phyloP scores from a whole-genome alignment of 805 yeast species.

The Candida corydali region DNA sequence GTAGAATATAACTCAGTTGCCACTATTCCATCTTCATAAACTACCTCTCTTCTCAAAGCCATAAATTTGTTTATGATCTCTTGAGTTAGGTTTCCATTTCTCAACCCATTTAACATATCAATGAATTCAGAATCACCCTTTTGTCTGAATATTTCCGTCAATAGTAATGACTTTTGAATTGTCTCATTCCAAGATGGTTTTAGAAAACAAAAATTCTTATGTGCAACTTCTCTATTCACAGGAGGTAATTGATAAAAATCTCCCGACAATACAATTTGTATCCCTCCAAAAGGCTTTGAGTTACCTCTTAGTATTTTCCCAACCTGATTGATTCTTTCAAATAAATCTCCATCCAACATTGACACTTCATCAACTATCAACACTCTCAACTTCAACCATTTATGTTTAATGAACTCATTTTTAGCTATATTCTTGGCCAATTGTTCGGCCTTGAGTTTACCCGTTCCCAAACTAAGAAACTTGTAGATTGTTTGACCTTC shows the following conservation, averaged over 20 bases:
- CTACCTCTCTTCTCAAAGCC: conserved; percentile 52
- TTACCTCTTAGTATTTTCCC: conserved; percentile 57
- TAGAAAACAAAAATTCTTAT: conserved; percentile 66
- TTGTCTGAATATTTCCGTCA: conserved; percentile 85
- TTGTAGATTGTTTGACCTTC: conserved; percentile 88
- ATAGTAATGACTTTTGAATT: conserved; percentile 60
- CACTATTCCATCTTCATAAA: conserved; percentile 66
- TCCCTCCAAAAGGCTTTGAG: conserved; percentile 83
- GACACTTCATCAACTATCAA: conserved; percentile 90
- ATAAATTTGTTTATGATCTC: conserved; percentile 47
- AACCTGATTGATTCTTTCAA: conserved; percentile 68
- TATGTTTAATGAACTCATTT: conserved; percentile 37
- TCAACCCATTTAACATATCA: conserved; percentile 72
- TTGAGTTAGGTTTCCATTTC: conserved; percentile 62
- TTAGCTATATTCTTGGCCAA: conserved; percentile 47
- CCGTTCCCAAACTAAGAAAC: conserved; percentile 84
- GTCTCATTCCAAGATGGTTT: conserved; percentile 63
- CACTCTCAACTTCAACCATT: conserved; percentile 69
- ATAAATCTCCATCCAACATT: conserved; percentile 80
- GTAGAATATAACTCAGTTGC: conserved; percentile 92
- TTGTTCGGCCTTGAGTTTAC: conserved; percentile 44
- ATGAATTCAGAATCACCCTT: conserved; percentile 73
- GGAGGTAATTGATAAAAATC: conserved; percentile 97
- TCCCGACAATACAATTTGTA: conserved; percentile 87
- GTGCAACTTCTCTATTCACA: conserved; percentile 43